A percentile compares a stretch with the other conserved stretches of the same genome.
Conservation (phyloP, 1,139 yeast genomes). For the Protomyces gravidus region DNA sequence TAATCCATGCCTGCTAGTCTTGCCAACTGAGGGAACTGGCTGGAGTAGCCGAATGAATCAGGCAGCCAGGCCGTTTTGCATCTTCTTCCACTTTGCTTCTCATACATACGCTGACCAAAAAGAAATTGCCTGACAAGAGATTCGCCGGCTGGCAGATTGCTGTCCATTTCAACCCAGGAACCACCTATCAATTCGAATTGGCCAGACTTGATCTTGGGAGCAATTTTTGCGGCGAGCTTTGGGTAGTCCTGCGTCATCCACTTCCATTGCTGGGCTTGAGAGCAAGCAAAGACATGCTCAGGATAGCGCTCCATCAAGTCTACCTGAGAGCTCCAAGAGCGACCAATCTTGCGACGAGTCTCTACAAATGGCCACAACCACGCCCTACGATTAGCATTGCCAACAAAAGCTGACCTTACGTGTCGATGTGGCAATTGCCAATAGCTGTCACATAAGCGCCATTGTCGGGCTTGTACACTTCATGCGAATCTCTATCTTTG, state of each 20-base stretch:
- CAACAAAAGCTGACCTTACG: constrained; percentile 42
- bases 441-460: constrained; percentile 62
- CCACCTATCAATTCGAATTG: constrained; percentile 91
- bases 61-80: constrained; percentile 88
- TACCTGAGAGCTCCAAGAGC: constrained; percentile 94
- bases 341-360: constrained; percentile 66
- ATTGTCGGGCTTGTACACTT: constrained; percentile 50
- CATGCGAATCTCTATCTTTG: constrained; percentile 54
- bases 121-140: constrained; percentile 82
- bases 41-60: constrained; percentile 93
- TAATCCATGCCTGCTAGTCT: constrained; percentile 75
- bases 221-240: constrained; percentile 53
- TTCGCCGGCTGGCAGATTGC: constrained; percentile 90
- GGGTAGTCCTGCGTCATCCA: constrained; percentile 89
- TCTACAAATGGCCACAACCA: constrained; percentile 89
- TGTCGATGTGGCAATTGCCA: constrained; percentile 95
- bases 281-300: constrained; percentile 88
- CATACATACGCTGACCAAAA: constrained; percentile 81
- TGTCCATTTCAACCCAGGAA: constrained; percentile 96
- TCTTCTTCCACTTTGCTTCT: constrained; percentile 69
- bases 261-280: constrained; percentile 92
- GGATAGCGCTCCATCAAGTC: constrained; percentile 82
- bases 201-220: constrained; percentile 63
- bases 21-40: constrained; percentile 91
- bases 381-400: constrained; percentile 25